Conservation (phyloP, 1,284 basidiomycete species). For the Ustilago lituana region DNA sequence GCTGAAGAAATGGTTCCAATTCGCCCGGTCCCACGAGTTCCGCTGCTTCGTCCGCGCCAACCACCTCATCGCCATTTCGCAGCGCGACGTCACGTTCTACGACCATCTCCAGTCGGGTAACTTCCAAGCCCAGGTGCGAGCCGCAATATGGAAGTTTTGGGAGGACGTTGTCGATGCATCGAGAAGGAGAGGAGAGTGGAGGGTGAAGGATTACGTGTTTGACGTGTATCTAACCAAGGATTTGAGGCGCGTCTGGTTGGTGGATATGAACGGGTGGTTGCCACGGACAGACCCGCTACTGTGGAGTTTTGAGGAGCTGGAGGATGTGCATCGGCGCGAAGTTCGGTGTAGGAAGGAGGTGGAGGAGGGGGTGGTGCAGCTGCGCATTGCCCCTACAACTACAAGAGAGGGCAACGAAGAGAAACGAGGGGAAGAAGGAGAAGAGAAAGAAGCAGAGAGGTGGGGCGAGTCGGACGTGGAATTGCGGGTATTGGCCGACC, state of each 20-base stretch:
- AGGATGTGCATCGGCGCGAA: slow-evolving; percentile 64
- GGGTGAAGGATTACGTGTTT: slow-evolving; percentile 72
- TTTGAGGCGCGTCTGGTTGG: slow-evolving; percentile 77
- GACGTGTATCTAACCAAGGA: slow-evolving; percentile 87
- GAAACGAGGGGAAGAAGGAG: neutral
- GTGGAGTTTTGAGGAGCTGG: slow-evolving; percentile 83
- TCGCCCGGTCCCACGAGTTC: slow-evolving; percentile 75
- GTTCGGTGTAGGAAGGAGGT: slow-evolving; percentile 2
- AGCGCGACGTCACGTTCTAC: slow-evolving; percentile 84
- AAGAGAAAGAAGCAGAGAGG: no score
- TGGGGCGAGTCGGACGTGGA: slow-evolving; percentile 63
- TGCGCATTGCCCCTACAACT: slow-evolving; percentile 21
- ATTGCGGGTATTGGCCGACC: slow-evolving; percentile 75
- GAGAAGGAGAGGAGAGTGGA: neutral
- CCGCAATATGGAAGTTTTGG: slow-evolving; percentile 76
- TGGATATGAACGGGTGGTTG: slow-evolving; percentile 91
- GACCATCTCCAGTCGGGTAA: slow-evolving; percentile 75
- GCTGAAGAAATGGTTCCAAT: slow-evolving; percentile 86
- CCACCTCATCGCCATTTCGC: slow-evolving; percentile 76
- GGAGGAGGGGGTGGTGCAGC: slow-evolving; percentile 33
- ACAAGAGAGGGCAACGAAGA: neutral
- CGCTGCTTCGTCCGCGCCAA: slow-evolving; percentile 49
- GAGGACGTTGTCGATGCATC: slow-evolving; percentile 71
- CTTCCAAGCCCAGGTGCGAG: slow-evolving; percentile 73
- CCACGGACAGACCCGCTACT: slow-evolving; percentile 85